Evolutionary conservation across 257 asterid genomes (phyloP), one percentile per base, ranked within the genome.

Genomic region (Ocimum tenuiflorum): DNA sequence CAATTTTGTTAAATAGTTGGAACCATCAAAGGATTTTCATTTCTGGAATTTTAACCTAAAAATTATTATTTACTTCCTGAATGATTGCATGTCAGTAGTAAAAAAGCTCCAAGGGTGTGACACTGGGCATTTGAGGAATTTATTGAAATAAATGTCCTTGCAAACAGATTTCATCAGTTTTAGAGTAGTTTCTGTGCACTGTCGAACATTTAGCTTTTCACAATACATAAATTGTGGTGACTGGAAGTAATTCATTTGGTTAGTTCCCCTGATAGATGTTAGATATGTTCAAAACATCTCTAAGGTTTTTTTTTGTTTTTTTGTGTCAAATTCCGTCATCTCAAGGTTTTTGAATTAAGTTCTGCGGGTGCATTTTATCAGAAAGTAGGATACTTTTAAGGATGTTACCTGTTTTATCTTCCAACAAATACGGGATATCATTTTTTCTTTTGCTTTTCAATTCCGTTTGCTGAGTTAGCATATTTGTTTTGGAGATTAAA

Each of bases 181-280:
- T 19, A 22, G 5, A 11, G 29, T 43, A 13, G 70, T 19, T 62
- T 19, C 1, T 15, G n/a, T 33, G 17, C 19, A 27, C 61, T 38
- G 35, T 33, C 22, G 48, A 39, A 52, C 69, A 53, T 19, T 22
- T 36, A 43, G 3, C 49, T 13, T 62, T 70, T 41, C 35, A 17
- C 4, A 51, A 20, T 54, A n/a, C 48, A 5, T 52, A 27, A 47
- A 19, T 12, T 29, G 39, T 8, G 47, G 60, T 69, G 50, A 50
- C 38, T 18, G 8, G 63, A 70, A 70, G 49, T 58, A 38, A 31
- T 59, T 69, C 46, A 29, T 56, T 19, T 45, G 33, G 57, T 55
- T 3, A 45, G 24, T 20, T 48, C 27, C 24, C 17, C 20, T 36
- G 38, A 14, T 49, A 33, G 54, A 7, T 15, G 12, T 46, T 9